Percentiles rank a stretch among this genome's conserved stretches.
phyloP scores from a whole-genome alignment of 2,329 filamentous ascomycete genomes.

The Colletotrichum siamense region DNA sequence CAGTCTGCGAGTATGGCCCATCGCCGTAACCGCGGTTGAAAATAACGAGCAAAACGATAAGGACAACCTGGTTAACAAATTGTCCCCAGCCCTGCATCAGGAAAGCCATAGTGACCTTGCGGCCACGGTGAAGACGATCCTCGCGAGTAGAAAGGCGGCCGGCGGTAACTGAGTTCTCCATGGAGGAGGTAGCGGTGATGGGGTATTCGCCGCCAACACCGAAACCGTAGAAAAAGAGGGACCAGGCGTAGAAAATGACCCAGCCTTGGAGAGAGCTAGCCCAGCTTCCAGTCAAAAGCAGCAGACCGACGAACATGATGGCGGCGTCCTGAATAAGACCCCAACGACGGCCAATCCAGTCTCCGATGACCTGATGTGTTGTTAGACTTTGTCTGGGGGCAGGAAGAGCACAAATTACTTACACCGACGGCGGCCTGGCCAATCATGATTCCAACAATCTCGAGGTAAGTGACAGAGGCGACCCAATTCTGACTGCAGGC shows the following conservation, averaged over 20 bases:
- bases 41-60: slow-evolving; percentile 86
- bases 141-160: slow-evolving; percentile 90
- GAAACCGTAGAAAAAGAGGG: slow-evolving; percentile 78
- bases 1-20: slow-evolving; percentile 77
- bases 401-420: slow-evolving; percentile 32
- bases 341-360: slow-evolving; percentile 88
- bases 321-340: slow-evolving; percentile 92
- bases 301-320: slow-evolving; percentile 92
- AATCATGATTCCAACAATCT: slow-evolving; percentile 93
- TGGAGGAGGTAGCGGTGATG: slow-evolving; percentile 94
- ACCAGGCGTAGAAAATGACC: slow-evolving; percentile 97
- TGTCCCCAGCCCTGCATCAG: slow-evolving; percentile 99
- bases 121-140: slow-evolving; percentile 92
- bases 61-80: slow-evolving; percentile 88
- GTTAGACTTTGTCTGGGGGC: not conserved
- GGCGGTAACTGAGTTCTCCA: slow-evolving; percentile 87
- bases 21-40: slow-evolving; percentile 67
- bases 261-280: slow-evolving; percentile 86
- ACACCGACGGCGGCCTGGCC: slow-evolving; percentile 89
- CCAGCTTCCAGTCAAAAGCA: slow-evolving; percentile 94
- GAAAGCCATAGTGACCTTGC: slow-evolving; percentile 95
- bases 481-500: slow-evolving; percentile 84
- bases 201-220: slow-evolving; percentile 89
- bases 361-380: slow-evolving; percentile 54
- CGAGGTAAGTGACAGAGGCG: slow-evolving; percentile 85